Evolutionary conservation across 2,329 filamentous ascomycete species (phyloP).

Genomic region (Calonectria honghensis): DNA sequence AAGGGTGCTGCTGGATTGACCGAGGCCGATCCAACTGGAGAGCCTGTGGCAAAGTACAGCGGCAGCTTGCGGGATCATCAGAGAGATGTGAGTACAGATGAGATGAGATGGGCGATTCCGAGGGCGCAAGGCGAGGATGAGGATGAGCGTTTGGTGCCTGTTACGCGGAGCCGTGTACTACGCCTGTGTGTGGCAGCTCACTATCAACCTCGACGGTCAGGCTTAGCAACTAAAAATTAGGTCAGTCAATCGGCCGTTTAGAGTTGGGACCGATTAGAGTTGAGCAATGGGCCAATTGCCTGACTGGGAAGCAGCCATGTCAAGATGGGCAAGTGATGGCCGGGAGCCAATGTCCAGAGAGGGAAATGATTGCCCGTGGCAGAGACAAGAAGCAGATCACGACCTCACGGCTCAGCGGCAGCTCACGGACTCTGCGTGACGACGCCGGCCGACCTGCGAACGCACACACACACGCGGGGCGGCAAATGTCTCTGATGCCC

Average conservation of each 20-base stretch:
- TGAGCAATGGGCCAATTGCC: constrained; percentile 9
- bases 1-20: not conserved
- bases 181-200: not conserved
- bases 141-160: not conserved
- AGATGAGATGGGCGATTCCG: not conserved
- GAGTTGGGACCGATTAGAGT: constrained; percentile 12
- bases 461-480: not conserved
- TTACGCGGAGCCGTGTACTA: constrained; percentile 4
- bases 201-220: not conserved
- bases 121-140: not conserved
- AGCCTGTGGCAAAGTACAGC: not conserved
- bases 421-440: constrained; percentile 3
- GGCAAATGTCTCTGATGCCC: constrained; percentile 18
- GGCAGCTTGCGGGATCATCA: not conserved
- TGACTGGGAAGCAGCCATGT: not conserved
- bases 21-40: not conserved
- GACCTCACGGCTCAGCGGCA: not conserved
- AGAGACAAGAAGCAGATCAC: constrained; percentile 4
- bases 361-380: not conserved
- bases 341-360: not conserved
- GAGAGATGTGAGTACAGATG: not conserved
- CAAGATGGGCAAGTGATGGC: constrained; percentile 13
- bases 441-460: not conserved
- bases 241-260: not conserved
- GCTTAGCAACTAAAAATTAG: not conserved